A percentile compares a stretch with the other conserved stretches of the same genome.
phyloP scores from a whole-genome alignment of 1,284 basidiomycete species.

The Psilocybe mexicana region DNA sequence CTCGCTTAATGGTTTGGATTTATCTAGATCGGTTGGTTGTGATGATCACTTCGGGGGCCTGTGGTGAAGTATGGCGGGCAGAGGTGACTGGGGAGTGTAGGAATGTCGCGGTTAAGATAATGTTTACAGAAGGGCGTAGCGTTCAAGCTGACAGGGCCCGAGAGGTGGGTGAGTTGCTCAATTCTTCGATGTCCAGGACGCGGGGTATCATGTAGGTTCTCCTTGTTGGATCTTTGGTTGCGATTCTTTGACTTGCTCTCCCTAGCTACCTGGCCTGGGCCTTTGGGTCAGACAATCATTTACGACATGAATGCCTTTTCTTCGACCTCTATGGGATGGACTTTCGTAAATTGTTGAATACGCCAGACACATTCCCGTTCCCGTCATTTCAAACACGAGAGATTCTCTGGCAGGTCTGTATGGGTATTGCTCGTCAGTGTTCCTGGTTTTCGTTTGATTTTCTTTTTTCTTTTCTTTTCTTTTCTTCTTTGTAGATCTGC shows the following conservation, averaged over 20 bases:
- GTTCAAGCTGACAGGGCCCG: not conserved
- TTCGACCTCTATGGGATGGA: conserved; percentile 3
- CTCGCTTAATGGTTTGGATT: no score
- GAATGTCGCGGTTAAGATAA: not conserved
- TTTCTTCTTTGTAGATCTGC: not conserved
- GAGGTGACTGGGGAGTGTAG: not conserved
- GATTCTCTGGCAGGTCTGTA: not conserved
- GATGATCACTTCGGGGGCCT: not conserved
- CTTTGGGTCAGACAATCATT: not conserved
- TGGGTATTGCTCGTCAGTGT: not conserved
- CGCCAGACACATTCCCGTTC: not conserved
- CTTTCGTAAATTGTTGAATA: not conserved
- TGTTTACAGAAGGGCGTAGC: not conserved
- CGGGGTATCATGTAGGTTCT: not conserved
- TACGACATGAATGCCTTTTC: not conserved
- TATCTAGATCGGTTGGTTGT: no score
- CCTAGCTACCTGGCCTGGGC: not conserved
- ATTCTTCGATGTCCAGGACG: no score
- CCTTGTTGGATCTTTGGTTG: not conserved
- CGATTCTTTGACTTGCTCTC: not conserved
- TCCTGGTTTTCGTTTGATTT: no score
- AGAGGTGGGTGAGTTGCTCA: no score
- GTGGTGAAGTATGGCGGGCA: not conserved
- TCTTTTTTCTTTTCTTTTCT: not conserved
- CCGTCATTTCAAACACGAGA: not conserved